phyloP scores from a whole-genome alignment of 805 yeast species.

The Kluyveromyces aestuarii region DNA sequence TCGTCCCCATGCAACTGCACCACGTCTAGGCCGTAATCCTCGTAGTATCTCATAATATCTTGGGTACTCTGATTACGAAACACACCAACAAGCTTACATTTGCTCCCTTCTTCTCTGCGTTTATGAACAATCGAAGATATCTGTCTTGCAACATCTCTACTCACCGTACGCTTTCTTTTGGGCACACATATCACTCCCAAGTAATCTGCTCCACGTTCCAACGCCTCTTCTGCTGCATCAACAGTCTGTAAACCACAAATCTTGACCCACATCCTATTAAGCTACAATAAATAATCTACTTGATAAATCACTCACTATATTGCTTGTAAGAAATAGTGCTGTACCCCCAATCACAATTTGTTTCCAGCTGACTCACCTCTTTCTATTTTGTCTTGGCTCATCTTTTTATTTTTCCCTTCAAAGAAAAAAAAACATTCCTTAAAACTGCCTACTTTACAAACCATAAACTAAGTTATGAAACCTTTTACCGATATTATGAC shows the following conservation, averaged over 20 bases:
- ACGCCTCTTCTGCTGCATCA: slow-evolving; percentile 64
- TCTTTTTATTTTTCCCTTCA: too few relatives aligned
- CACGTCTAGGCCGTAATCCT: slow-evolving; percentile 50
- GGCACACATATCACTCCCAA: slow-evolving; percentile 89
- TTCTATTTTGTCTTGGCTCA: too few relatives aligned
- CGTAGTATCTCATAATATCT: slow-evolving; percentile 39
- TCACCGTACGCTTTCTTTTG: slow-evolving; percentile 61
- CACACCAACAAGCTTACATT: slow-evolving; percentile 77
- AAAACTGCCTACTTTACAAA: neutral
- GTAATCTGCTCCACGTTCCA: slow-evolving; percentile 62
- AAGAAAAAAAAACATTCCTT: neutral
- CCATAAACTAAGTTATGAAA: neutral
- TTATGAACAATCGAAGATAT: slow-evolving; percentile 35
- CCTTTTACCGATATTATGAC: neutral
- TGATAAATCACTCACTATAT: too few relatives aligned
- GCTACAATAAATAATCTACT: too few relatives aligned
- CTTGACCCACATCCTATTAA: slow-evolving; percentile 43
- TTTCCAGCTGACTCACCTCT: too few relatives aligned
- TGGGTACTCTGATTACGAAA: slow-evolving; percentile 72
- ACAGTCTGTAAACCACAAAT: slow-evolving; percentile 72
- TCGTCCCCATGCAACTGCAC: slow-evolving; percentile 84
- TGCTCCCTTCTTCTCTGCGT: slow-evolving; percentile 24
- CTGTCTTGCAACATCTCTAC: slow-evolving; percentile 34
- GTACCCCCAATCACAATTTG: too few relatives aligned
- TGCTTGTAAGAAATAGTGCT: too few relatives aligned